Conservation (phyloP, 441 rosid genomes). For the Gossypium davidsonii region DNA sequence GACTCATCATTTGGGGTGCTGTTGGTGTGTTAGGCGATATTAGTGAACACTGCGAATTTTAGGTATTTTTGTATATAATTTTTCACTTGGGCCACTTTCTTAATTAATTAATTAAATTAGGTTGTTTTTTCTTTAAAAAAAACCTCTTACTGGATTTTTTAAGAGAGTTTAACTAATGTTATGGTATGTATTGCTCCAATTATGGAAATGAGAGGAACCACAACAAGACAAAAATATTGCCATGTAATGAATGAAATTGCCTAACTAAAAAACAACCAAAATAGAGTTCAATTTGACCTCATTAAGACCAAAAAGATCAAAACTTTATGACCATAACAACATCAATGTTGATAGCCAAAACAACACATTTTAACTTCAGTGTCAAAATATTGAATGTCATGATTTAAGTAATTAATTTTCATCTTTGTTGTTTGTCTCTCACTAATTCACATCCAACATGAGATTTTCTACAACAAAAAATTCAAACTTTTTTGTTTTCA, state of each 20-base stretch:
- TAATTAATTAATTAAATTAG: too few species aligned
- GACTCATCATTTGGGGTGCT: too few species aligned
- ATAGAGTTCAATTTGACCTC: conserved; percentile 8
- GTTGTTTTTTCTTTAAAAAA: too few species aligned
- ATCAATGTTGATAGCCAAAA: conserved; percentile 82
- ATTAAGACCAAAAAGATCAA: neutral
- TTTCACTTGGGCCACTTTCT: too few species aligned
- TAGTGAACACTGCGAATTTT: accelerated
- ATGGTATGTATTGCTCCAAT: conserved; percentile 84
- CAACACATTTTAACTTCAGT: conserved; percentile 88
- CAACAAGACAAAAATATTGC: conserved; percentile 63
- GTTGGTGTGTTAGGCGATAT: too few species aligned
- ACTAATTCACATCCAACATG: conserved; percentile 99
- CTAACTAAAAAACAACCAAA: conserved; percentile 45
- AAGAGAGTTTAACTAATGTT: conserved; percentile 67
- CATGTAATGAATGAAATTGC: conserved; percentile 91
- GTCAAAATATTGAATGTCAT: conserved; percentile 90
- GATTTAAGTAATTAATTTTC: conserved; percentile 96
- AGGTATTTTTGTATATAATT: too few species aligned
- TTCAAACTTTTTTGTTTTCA: conserved; percentile 3
- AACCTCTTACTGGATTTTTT: conserved; percentile 78
- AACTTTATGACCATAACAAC: conserved; percentile 60
- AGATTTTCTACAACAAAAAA: conserved; percentile 53
- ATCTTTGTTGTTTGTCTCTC: conserved; percentile 95
- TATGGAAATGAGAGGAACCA: conserved; percentile 90